Evolutionary conservation across 2,329 filamentous ascomycete genomes (phyloP).

Genomic region (Arachnomyces sp.): DNA sequence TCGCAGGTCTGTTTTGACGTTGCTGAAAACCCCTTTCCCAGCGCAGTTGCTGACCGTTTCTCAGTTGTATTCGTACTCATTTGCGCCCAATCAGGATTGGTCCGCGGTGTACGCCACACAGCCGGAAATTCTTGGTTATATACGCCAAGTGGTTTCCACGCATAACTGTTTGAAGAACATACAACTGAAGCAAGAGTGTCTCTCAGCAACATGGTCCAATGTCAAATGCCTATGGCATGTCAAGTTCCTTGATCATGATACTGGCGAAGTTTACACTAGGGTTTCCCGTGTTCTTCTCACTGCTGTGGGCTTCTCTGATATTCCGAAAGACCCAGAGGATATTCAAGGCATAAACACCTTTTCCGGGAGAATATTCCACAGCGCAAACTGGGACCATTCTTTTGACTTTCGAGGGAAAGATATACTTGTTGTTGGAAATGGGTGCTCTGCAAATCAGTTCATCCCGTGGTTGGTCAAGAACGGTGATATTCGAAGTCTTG

Average conservation of each 20-base stretch:
- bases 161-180: constrained; percentile 12
- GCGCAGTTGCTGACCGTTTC: constrained; percentile 14
- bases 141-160: background rate
- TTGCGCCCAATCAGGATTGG: constrained; percentile 29
- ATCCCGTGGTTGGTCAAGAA: constrained; percentile 2
- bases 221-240: constrained; percentile 16
- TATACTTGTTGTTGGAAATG: constrained; percentile 1
- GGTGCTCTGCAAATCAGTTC: constrained; percentile 2
- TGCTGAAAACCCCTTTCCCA: background rate
- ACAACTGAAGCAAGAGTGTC: constrained; percentile 11
- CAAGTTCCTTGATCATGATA: constrained; percentile 11
- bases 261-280: constrained; percentile 8
- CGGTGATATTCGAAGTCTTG: background rate
- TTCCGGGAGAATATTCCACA: background rate
- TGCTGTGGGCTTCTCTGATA: constrained; percentile 12
- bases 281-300: constrained; percentile 14
- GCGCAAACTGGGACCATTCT: background rate
- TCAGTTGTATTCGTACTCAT: constrained; percentile 30
- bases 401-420: background rate
- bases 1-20: background rate
- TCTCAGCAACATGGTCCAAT: constrained; percentile 17
- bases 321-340: constrained; percentile 7
- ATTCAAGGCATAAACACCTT: background rate
- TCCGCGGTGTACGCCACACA: constrained; percentile 22
- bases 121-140: constrained; percentile 23